A percentile compares a stretch with the other conserved stretches of the same genome.
Conservation (phyloP, 257 asterid species). For the Paraleonurus japonicus region DNA sequence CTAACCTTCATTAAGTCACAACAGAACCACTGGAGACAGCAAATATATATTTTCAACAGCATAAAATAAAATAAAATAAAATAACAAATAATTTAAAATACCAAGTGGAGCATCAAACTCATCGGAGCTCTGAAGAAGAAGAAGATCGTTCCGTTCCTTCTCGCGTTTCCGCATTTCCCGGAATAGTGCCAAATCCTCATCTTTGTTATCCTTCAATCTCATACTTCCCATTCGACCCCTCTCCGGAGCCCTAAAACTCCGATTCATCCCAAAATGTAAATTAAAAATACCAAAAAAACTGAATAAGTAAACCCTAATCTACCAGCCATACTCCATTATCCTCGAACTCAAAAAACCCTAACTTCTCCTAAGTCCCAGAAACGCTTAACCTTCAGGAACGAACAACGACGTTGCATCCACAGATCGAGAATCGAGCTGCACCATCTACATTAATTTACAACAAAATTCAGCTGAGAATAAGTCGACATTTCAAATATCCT, state of each 20-base stretch:
- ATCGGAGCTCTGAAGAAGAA: slow-evolving; percentile 65
- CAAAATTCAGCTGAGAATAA: slow-evolving; percentile 43
- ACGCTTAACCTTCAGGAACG: slow-evolving; percentile 23
- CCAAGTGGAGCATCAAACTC: slow-evolving; percentile 83
- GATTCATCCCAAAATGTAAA: slow-evolving; percentile 51
- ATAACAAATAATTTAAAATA: slow-evolving; percentile 27
- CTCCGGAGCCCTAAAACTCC: slow-evolving; percentile 83
- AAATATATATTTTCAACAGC: background rate
- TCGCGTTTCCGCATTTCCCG: slow-evolving; percentile 90
- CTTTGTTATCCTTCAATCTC: slow-evolving; percentile 66
- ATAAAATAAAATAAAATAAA: background rate
- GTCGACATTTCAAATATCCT: slow-evolving; percentile 28
- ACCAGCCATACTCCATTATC: slow-evolving; percentile 24
- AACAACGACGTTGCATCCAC: slow-evolving; percentile 28
- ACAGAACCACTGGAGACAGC: background rate
- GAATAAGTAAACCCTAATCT: slow-evolving; percentile 28
- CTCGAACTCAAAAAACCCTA: slow-evolving; percentile 41
- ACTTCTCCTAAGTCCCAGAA: slow-evolving; percentile 21
- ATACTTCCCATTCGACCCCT: slow-evolving; percentile 62
- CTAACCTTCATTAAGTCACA: slow-evolving; percentile 24
- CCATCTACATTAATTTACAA: slow-evolving; percentile 27
- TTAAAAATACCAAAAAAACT: slow-evolving; percentile 17
- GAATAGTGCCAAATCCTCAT: slow-evolving; percentile 86
- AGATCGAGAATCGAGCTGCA: slow-evolving; percentile 46
- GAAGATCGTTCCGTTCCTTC: slow-evolving; percentile 68